Base-by-base conservation (phyloP, 768 basidiomycete genomes). In the Termitomyces sp. region DNA sequence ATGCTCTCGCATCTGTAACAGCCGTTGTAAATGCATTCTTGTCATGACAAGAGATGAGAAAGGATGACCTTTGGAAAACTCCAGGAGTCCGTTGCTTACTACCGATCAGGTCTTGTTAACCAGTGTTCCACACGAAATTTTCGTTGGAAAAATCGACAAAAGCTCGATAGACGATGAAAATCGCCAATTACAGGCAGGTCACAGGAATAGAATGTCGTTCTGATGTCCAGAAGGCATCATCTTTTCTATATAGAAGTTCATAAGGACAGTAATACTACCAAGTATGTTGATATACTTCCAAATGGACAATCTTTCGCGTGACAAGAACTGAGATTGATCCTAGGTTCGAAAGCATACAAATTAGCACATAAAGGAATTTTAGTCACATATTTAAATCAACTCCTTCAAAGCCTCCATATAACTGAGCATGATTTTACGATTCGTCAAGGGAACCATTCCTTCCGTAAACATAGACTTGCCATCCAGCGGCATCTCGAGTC, bases 361-460 rank as follows among this genome's bases (percentile, higher is more conserved):
- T n/a, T 3, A 4, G n/a, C 39, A 5, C 5, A 5, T 36, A 18
- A 37, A 18, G 9, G 8, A 41, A 10, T 9, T 9, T 10, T 9
- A 31, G 13, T 20, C 26, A 12, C 14, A 16, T 1, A 0, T 13
- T 61, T 36, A 65, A 41, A 65, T 34, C 29, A 63, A 52, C 34
- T 53, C 64, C 37, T 61, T 65, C 22, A 65, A 60, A 18, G 58
- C 64, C 39, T 63, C 61, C 54, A 65, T 46, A 36, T 57, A 61
- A 37, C 58, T 46, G 8, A 65, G 27, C 26, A 63, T 48, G 6
- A 60, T 42, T 29, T 36, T 61, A 18, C 64, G 47, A 54, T 63
- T 63, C 9, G 32, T 59, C 36, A 61, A 36, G 3, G 54, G 52
- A n/a, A 57, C 24, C 58, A 63, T 63, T 16, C 64, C 59, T 27